phyloP scores from a whole-genome alignment of 352 stramenopile genomes.

The Globisporangium camurandrum region DNA sequence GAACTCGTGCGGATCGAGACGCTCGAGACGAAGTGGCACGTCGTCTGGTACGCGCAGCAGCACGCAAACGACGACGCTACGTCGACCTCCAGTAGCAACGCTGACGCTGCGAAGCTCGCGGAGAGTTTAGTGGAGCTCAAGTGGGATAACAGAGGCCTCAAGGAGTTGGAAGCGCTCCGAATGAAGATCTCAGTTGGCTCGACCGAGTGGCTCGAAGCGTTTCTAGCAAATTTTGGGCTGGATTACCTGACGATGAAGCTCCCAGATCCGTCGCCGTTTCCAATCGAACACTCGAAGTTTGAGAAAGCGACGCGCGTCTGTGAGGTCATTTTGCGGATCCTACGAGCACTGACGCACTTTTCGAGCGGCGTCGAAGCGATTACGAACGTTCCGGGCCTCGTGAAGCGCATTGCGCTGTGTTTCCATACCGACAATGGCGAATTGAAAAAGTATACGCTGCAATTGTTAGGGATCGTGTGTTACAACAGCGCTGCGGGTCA shows the following conservation, averaged over 20 bases:
- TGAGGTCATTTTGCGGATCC: conserved; percentile 67
- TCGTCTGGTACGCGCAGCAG: conserved; percentile 79
- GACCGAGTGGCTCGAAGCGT: conserved; percentile 72
- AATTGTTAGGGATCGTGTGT: conserved; percentile 77
- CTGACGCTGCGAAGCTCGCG: conserved; percentile 54
- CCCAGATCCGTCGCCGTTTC: conserved; percentile 70
- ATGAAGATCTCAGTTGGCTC: conserved; percentile 65
- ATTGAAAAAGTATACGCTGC: conserved; percentile 76
- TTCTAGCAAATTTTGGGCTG: conserved; percentile 64
- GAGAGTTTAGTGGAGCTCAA: conserved; percentile 77
- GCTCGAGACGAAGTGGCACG: conserved; percentile 82
- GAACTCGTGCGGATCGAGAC: conserved; percentile 78
- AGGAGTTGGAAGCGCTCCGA: conserved; percentile 60
- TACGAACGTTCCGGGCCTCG: conserved; percentile 69
- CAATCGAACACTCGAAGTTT: conserved; percentile 71
- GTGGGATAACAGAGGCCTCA: conserved; percentile 75
- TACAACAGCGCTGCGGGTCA: conserved; percentile 84
- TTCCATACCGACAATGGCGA: conserved; percentile 82
- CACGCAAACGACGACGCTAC: conserved; percentile 69
- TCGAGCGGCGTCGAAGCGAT: conserved; percentile 73
- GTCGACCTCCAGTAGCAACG: conserved; percentile 42
- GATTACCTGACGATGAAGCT: conserved; percentile 86
- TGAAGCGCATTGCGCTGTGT: conserved; percentile 73
- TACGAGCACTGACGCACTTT: conserved; percentile 75
- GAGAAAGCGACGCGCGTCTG: conserved; percentile 72